Base-by-base conservation (phyloP, 2,329 filamentous ascomycete species). In the Calonectria multiphialidica region DNA sequence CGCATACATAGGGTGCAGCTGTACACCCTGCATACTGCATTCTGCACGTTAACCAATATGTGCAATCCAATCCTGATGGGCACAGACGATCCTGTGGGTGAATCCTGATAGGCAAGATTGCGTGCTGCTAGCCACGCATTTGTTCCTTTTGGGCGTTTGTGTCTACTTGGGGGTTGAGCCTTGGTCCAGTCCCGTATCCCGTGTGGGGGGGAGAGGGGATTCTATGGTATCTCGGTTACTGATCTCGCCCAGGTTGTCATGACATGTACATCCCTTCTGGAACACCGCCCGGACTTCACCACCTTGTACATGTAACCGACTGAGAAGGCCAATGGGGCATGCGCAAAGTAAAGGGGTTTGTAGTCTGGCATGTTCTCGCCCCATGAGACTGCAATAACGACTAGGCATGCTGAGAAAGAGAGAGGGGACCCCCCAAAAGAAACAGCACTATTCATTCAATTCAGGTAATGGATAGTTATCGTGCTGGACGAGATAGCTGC, bases 1-100 rank as follows among this genome's bases (percentile, higher is more conserved):
- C 69, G 69, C 69, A 71, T 71, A 65, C 68, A 71, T 57, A 70
- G 33, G 50, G 40, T 40, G 45, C 62, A 59, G 53, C 53, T 59
- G n/a, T 28, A 62, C 62, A 47, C 45, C 33, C 55, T 71, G 55
- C 68, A 69, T 55, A 21, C 45, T 40, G 45, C 57, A 57, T 67
- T 59, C 21, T 66, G 63, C 63, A 66, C 28, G 23, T 55, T 59
- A 23, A 59, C 53, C 53, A 59, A 59, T 37, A 40, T 59, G 35
- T 59, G 53, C 53, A 59, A 59, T 59, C 33, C 53, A 64, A 65
- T 63, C 37, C 42, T 30, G 59, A 21, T 18, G 23, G 28, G 57
- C 45, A 47, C 49, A 62, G 25, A 35, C 63, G 18, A 50, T 37
- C 30, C 63, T 55, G 63, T 45, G 47, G 33, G 35, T 30, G 64